phyloP scores from a whole-genome alignment of 306 rosid genomes.

The Erythrophleum fordii region DNA sequence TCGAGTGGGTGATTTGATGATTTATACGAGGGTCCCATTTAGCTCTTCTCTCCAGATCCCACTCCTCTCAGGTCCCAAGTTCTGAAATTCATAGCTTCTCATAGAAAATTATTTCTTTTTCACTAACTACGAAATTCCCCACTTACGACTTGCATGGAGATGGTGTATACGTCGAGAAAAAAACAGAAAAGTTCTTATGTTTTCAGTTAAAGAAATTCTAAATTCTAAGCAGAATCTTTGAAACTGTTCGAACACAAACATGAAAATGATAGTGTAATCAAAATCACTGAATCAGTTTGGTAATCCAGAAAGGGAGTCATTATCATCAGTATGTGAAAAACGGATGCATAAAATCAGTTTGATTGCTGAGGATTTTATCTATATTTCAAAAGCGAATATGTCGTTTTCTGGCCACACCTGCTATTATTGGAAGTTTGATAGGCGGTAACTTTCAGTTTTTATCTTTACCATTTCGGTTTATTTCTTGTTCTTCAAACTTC shows the following conservation, averaged over 20 bases:
- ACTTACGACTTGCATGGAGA: neutral
- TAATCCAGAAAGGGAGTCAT: slow-evolving; percentile 1
- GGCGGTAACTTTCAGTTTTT: slow-evolving; percentile 1
- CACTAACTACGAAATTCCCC: neutral
- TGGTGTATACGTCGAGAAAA: neutral
- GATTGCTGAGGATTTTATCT: slow-evolving; percentile 12
- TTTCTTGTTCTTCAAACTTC: neutral
- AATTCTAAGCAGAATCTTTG: slow-evolving; percentile 12
- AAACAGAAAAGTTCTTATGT: neutral
- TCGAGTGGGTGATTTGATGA: slow-evolving; percentile 45
- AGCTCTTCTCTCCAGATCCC: neutral
- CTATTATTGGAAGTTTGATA: neutral
- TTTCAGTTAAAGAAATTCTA: neutral
- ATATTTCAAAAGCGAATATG: slow-evolving; percentile 2
- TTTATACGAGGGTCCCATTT: slow-evolving; percentile 28
- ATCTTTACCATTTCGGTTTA: slow-evolving; percentile 7
- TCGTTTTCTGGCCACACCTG: slow-evolving; percentile 6
- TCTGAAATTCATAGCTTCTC: neutral
- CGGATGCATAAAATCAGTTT: neutral
- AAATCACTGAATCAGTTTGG: slow-evolving; percentile 21
- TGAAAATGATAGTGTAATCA: slow-evolving; percentile 26
- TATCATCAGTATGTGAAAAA: slow-evolving; percentile 12
- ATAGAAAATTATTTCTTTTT: neutral
- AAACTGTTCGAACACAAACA: neutral
- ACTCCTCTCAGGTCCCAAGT: neutral